phyloP scores from a whole-genome alignment of 345 rosid species.

The Passiflora organensis region DNA sequence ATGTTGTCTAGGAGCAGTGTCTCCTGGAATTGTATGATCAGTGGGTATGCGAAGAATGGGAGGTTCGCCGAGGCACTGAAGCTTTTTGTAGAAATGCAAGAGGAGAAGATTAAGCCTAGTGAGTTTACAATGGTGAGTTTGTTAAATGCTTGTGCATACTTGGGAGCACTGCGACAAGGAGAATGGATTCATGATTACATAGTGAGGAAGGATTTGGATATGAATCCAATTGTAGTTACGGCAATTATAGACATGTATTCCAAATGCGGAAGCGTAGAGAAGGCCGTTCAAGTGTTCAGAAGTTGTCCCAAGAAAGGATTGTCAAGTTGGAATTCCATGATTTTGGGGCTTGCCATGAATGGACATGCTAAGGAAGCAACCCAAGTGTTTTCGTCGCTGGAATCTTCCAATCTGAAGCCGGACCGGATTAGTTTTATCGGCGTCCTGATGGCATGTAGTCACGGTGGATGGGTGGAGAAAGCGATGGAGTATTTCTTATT shows the following conservation, averaged over 20 bases:
- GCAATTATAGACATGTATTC: conserved; percentile 78
- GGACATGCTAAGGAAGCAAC: conserved; percentile 51
- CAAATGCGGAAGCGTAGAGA: conserved; percentile 53
- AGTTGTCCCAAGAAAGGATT: conserved; percentile 30
- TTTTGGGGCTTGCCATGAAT: conserved; percentile 66
- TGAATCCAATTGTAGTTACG: conserved; percentile 52
- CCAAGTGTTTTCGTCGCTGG: conserved; percentile 44
- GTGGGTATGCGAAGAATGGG: conserved; percentile 64
- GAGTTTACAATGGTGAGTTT: conserved; percentile 74
- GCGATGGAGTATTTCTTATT: conserved; percentile 44
- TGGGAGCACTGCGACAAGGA: conserved; percentile 68
- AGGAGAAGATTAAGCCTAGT: conserved; percentile 34
- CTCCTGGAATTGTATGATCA: conserved; percentile 73
- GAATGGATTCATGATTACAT: conserved; percentile 66
- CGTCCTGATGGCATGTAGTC: conserved; percentile 72
- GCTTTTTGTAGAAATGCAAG: conserved; percentile 53
- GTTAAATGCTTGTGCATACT: conserved; percentile 55
- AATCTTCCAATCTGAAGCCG: conserved; percentile 43
- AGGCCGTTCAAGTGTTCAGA: conserved; percentile 45
- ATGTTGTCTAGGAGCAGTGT: conserved; percentile 40
- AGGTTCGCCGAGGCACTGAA: conserved; percentile 48
- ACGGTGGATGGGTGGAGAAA: conserved; percentile 45
- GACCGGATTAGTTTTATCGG: conserved; percentile 57
- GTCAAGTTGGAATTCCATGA: conserved; percentile 83
- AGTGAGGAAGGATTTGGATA: conserved; percentile 31